Conservation (phyloP, 2,329 filamentous ascomycete species). For the Pseudopithomyces chartarum region DNA sequence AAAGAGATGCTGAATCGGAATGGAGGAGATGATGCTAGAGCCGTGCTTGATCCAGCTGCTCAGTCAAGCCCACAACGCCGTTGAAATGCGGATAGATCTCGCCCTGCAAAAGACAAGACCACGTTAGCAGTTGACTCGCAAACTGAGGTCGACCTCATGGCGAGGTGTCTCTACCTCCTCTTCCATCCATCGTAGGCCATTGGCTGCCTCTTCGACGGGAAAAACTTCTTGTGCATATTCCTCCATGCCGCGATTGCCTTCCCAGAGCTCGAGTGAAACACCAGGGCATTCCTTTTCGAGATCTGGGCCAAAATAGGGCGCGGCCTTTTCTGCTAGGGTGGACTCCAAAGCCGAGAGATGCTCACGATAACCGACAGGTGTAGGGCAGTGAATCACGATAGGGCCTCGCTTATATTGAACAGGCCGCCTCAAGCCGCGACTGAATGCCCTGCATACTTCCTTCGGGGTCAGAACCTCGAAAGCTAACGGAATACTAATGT, state of each 20-base stretch:
- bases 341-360: constrained; percentile 73
- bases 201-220: constrained; percentile 90
- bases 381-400: constrained; percentile 83
- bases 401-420: constrained; percentile 78
- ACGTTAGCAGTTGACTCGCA: constrained; percentile 46
- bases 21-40: constrained; percentile 26
- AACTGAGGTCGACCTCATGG: constrained; percentile 41
- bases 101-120: constrained; percentile 31
- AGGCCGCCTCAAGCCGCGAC: constrained; percentile 74
- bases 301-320: constrained; percentile 67
- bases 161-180: constrained; percentile 53
- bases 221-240: constrained; percentile 96
- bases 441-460: constrained; percentile 82
- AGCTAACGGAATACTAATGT: constrained; percentile 76
- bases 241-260: constrained; percentile 85
- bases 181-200: constrained; percentile 91
- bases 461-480: constrained; percentile 86
- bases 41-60: constrained; percentile 41
- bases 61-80: constrained; percentile 33
- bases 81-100: constrained; percentile 33
- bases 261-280: constrained; percentile 83
- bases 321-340: constrained; percentile 62
- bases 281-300: constrained; percentile 68
- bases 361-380: constrained; percentile 85
- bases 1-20: constrained; percentile 15